These are phyloP conservation scores for Neocucurbitaria cava DNA, from an alignment of 2,329 filamentous ascomycete species.

Conservation along the genomic window DNA sequence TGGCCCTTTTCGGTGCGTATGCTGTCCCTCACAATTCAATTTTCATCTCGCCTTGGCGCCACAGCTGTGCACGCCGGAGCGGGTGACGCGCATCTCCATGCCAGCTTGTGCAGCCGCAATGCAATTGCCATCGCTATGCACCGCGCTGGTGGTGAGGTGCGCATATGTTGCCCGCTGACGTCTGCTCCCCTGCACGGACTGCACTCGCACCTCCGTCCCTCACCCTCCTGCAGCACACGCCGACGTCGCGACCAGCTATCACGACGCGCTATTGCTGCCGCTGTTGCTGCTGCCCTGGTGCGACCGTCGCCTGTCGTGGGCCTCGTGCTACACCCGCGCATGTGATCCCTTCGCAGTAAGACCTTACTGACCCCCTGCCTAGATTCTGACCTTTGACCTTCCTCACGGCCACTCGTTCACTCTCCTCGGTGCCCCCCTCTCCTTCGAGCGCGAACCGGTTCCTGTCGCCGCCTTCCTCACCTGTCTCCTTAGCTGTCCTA, in stretches of 20 bases:
- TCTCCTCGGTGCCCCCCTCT: slow-evolving; percentile 15
- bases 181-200: slow-evolving; percentile 27
- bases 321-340: slow-evolving; percentile 40
- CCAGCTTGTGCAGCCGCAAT: slow-evolving; percentile 5
- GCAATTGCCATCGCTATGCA: background rate
- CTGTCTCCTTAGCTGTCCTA: slow-evolving; percentile 32
- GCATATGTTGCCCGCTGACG: slow-evolving; percentile 27
- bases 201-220: background rate
- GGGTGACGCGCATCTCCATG: slow-evolving; percentile 15
- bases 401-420: slow-evolving; percentile 44
- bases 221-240: slow-evolving; percentile 10
- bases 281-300: slow-evolving; percentile 1
- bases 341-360: slow-evolving; percentile 37
- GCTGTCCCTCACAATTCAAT: slow-evolving; percentile 31
- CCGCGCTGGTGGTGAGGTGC: slow-evolving; percentile 8
- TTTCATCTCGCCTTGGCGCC: slow-evolving; percentile 36
- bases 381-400: slow-evolving; percentile 39
- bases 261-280: background rate
- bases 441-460: slow-evolving; percentile 40
- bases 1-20: slow-evolving; percentile 31
- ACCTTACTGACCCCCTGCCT: slow-evolving; percentile 34
- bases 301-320: slow-evolving; percentile 13
- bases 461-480: slow-evolving; percentile 39
- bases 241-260: slow-evolving; percentile 1
- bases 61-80: slow-evolving; percentile 7